Evolutionary conservation across 345 rosid genomes (phyloP).

Genomic region (Citrus reticulata): DNA sequence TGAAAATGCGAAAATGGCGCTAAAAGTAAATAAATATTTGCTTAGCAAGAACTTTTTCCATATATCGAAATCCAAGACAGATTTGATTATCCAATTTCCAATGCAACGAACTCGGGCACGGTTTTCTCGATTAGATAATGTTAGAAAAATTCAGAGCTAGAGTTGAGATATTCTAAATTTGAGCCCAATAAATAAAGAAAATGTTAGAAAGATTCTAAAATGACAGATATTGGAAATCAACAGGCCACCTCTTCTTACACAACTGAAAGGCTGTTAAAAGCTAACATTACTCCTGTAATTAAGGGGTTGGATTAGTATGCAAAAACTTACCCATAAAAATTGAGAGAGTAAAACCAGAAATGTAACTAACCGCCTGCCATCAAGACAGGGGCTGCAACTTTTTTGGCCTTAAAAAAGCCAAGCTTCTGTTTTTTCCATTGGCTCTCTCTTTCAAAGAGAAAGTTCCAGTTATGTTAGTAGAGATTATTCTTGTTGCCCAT

Average conservation of each 20-base stretch:
- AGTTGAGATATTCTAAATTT: not conserved
- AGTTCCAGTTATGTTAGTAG: constrained; percentile 29
- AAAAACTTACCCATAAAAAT: not conserved
- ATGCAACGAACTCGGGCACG: not conserved
- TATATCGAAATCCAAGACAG: no score
- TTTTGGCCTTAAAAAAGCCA: constrained; percentile 26
- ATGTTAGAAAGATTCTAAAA: not conserved
- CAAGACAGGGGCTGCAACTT: not conserved
- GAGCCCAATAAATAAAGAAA: not conserved
- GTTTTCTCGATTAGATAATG: not conserved
- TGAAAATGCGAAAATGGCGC: no score
- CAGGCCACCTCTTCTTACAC: not conserved
- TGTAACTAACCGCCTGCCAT: not conserved
- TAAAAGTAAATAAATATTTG: no score
- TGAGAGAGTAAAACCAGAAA: not conserved
- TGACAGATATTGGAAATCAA: not conserved
- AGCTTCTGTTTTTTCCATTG: constrained; percentile 22
- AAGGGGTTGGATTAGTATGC: not conserved
- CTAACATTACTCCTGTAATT: not conserved
- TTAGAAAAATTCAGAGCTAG: not conserved
- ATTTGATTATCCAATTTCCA: not conserved
- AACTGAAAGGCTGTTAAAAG: not conserved
- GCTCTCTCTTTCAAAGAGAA: constrained; percentile 43
- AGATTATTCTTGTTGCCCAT: not conserved
- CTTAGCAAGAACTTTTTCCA: no score